Evolutionary conservation across 2,329 filamentous ascomycete genomes (phyloP).

Genomic region (Arthroderma sp.): DNA sequence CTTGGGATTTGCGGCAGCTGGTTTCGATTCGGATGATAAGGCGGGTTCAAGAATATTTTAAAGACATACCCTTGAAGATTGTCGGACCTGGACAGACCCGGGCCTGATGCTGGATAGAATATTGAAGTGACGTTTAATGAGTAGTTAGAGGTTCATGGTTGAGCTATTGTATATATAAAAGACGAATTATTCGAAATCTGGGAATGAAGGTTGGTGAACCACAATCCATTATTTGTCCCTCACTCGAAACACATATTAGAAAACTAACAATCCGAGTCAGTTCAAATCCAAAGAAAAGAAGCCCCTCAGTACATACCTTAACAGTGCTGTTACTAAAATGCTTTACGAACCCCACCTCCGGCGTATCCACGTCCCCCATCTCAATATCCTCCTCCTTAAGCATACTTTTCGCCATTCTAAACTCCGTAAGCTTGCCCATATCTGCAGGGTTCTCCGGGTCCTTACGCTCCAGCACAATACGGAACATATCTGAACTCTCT

Average conservation of each 20-base stretch:
- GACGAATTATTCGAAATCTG: not conserved
- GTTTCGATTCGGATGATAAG: not conserved
- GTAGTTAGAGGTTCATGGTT: not conserved
- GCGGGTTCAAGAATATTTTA: not conserved
- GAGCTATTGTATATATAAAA: not conserved
- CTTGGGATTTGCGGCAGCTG: not conserved
- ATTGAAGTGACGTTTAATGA: not conserved
- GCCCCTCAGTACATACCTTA: not conserved
- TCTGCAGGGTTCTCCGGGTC: not conserved
- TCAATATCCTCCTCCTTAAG: not conserved
- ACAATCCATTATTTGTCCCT: not conserved
- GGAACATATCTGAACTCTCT: not conserved
- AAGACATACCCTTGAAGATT: not conserved
- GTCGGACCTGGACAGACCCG: not conserved
- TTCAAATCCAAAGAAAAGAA: not conserved
- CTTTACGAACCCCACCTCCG: not conserved
- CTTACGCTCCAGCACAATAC: not conserved
- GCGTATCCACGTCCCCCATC: not conserved
- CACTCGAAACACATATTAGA: not conserved
- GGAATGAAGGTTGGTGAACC: not conserved
- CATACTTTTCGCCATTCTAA: not conserved
- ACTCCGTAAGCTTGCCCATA: not conserved
- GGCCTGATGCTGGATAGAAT: not conserved
- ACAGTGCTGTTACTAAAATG: not conserved
- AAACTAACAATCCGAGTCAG: not conserved